Evolutionary conservation across 192 early-diverging fungal genomes (phyloP).

Genomic region (Coemansia sp.): DNA sequence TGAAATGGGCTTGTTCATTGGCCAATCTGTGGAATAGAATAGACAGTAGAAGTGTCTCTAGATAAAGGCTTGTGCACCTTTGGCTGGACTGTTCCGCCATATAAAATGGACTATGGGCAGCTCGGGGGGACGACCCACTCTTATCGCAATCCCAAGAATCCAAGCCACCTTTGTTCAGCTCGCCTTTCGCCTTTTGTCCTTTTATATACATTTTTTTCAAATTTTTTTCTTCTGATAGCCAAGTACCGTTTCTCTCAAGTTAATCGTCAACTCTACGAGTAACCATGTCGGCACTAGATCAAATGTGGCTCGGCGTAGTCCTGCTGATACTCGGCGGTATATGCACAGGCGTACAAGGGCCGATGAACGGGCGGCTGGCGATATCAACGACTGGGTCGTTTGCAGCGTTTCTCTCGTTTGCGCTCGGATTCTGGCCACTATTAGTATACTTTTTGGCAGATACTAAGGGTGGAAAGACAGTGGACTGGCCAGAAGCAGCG

Average conservation of each 20-base stretch:
- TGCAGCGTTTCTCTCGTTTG: slow-evolving; percentile 52
- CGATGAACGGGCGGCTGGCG: slow-evolving; percentile 52
- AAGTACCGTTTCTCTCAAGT: background rate
- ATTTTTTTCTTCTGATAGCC: slow-evolving; percentile 1
- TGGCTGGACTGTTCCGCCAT: background rate
- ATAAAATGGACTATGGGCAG: background rate
- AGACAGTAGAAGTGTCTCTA: background rate
- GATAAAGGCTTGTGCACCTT: background rate
- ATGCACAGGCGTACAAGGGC: slow-evolving; percentile 52
- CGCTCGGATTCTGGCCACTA: slow-evolving; percentile 56
- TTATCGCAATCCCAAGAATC: background rate
- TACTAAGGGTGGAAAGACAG: slow-evolving; percentile 49
- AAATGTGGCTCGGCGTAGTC: slow-evolving; percentile 42
- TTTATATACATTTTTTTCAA: background rate
- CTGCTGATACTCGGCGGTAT: slow-evolving; percentile 56
- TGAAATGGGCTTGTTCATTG: background rate
- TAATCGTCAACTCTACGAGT: background rate
- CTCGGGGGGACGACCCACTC: background rate
- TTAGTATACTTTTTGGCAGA: slow-evolving; percentile 54
- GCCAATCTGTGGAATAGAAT: background rate
- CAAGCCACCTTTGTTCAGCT: background rate
- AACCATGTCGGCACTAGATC: slow-evolving; percentile 27
- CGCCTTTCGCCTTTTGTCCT: background rate
- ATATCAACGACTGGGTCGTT: slow-evolving; percentile 53
- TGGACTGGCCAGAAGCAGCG: slow-evolving; percentile 38